A percentile compares a stretch with the other conserved stretches of the same genome.
Conservation (phyloP, 805 yeast genomes). For the Scheffersomyces coipomensis region DNA sequence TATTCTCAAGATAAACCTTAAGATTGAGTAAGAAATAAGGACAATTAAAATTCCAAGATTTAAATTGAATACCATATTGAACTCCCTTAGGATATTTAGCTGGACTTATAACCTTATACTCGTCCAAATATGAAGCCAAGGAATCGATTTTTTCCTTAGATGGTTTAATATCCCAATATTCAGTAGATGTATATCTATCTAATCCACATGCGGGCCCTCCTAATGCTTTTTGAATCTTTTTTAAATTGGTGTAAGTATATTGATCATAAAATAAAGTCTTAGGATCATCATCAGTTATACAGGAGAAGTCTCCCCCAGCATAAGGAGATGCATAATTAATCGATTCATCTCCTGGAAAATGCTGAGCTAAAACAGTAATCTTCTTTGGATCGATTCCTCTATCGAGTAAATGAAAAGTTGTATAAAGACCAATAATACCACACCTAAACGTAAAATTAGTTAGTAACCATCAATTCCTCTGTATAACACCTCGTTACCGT, state of each 20-base stretch:
- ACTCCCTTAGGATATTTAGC: conserved; percentile 50
- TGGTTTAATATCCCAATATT: conserved; percentile 55
- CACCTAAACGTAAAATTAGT: conserved; percentile 33
- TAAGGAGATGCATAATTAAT: conserved; percentile 76
- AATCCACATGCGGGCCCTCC: conserved; percentile 58
- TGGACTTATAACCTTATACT: conserved; percentile 36
- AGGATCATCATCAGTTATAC: conserved; percentile 56
- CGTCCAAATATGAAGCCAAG: conserved; percentile 47
- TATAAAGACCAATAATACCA: conserved; percentile 68
- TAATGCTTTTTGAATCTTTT: conserved; percentile 39
- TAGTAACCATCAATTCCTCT: neutral
- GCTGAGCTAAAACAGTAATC: conserved; percentile 61
- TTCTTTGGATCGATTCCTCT: conserved; percentile 36
- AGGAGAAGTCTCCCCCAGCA: conserved; percentile 51
- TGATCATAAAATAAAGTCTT: conserved; percentile 48
- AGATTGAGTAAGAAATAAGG: conserved; percentile 58
- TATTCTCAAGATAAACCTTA: conserved; percentile 36
- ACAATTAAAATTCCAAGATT: conserved; percentile 71
- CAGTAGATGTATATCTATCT: conserved; percentile 54
- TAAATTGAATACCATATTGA: conserved; percentile 53
- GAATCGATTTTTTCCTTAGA: conserved; percentile 46
- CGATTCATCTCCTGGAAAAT: conserved; percentile 77
- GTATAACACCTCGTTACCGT: neutral
- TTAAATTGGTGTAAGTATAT: conserved; percentile 52
- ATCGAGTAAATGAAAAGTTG: conserved; percentile 49